phyloP scores from a whole-genome alignment of 1,139 yeast genomes.

The Debaryomyces subglobosus region DNA sequence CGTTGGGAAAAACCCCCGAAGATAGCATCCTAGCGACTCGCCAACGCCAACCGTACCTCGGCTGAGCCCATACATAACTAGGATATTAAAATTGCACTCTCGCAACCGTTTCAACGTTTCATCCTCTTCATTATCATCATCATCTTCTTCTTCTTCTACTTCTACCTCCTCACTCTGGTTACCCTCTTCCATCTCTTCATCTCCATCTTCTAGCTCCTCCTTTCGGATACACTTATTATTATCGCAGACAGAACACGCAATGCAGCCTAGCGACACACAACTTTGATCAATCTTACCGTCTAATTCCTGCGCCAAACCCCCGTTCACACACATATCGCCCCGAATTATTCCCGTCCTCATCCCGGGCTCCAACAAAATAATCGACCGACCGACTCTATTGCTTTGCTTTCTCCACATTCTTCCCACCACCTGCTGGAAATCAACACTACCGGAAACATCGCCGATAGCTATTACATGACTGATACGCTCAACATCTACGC shows the following conservation, averaged over 20 bases:
- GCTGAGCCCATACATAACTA: neutral
- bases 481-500: neutral
- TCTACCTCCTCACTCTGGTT: no score
- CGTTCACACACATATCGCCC: neutral
- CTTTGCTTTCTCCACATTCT: neutral
- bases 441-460: neutral
- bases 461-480: neutral
- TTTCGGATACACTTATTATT: neutral
- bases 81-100: neutral
- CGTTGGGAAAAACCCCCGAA: neutral
- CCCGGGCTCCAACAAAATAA: neutral
- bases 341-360: neutral
- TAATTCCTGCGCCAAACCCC: neutral
- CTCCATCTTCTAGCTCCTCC: neutral
- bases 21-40: neutral
- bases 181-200: neutral
- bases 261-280: neutral
- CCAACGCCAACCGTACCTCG: neutral
- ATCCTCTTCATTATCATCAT: neutral
- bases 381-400: neutral
- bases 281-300: neutral
- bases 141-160: neutral
- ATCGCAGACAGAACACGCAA: neutral
- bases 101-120: neutral
- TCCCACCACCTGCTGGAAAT: neutral